Evolutionary conservation across 768 basidiomycete genomes (phyloP), one percentile per base, ranked within the genome.

Genomic region (Pulveroboletus ravenelii): DNA sequence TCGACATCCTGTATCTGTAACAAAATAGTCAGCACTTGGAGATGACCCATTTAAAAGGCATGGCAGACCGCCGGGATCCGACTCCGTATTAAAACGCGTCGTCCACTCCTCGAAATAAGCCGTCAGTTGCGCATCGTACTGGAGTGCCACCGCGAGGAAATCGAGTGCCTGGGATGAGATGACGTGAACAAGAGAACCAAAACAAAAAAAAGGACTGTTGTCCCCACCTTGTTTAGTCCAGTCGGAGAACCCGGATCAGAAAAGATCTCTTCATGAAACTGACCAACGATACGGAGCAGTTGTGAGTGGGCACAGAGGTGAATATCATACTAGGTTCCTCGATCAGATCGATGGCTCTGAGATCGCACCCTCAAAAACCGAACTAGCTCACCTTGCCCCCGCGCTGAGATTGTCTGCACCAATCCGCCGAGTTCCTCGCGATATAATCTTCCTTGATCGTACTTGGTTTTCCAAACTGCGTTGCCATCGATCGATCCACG

Each of bases 231-330:
- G 63, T 89, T 88, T 42, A 88, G 61, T 1, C 88, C 86, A 25
- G 78, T 80, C 3, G 83, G 82, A 0, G 83, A 73, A 45, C 74
- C 74, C 7, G 82, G 80, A 62, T 87, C 84, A 17, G 83, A 87
- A 62, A 85, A 88, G 17, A 91, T 81, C 45, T 82, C 81, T 42
- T 88, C 86, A 52, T 89, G 87, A 71, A 88, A 89, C 31, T 76
- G 76, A 13, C 83, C 79, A 7, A 89, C 79, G 41, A 89, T 82
- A 34, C 82, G 79, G 40, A 90, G 67, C 31, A 89, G 72, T 13
- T 77, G 77, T 1, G 86, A 81, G 59, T 90, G 86, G 20, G 78
- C 84, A 58, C 85, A 89, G 23, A 89, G 70, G 53, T 89, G 87
- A 40, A 89, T 70, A 58, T 90, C 87, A 59, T 82, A 85, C 85